Evolutionary conservation across 2,329 filamentous ascomycete species (phyloP).

Genomic region (Penicillium thymicola): DNA sequence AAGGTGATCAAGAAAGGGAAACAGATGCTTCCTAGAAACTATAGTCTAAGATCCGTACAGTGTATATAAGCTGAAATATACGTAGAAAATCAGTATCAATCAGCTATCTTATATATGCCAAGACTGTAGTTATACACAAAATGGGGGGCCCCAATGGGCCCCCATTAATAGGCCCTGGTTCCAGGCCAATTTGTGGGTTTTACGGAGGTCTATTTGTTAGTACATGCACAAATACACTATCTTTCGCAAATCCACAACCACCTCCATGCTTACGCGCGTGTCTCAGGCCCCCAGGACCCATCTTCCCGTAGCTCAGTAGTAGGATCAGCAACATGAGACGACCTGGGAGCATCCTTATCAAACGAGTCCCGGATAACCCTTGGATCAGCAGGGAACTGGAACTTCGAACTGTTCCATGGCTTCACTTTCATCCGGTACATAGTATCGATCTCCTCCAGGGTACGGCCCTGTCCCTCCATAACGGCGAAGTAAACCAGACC

Average conservation of each 20-base stretch:
- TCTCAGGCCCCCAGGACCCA: constrained; percentile 9
- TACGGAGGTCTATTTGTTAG: too few relatives aligned
- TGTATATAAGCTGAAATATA: too few relatives aligned
- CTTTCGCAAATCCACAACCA: background rate
- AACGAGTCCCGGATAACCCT: constrained; percentile 18
- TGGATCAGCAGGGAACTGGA: constrained; percentile 21
- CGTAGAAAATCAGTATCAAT: too few relatives aligned
- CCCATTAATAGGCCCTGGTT: too few relatives aligned
- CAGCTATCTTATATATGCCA: too few relatives aligned
- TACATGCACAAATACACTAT: background rate
- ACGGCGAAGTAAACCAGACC: constrained; percentile 68
- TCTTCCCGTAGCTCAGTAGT: constrained; percentile 12
- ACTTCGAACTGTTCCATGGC: constrained; percentile 58
- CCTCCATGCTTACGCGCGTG: background rate
- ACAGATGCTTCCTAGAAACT: too few relatives aligned
- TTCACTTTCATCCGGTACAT: constrained; percentile 65
- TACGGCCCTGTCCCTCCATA: constrained; percentile 66
- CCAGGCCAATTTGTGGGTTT: too few relatives aligned
- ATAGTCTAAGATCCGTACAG: too few relatives aligned
- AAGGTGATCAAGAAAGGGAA: too few relatives aligned
- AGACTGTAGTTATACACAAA: too few relatives aligned
- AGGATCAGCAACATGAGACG: constrained; percentile 18
- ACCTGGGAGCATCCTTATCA: constrained; percentile 13
- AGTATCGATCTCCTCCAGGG: constrained; percentile 71
- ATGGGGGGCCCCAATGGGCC: too few relatives aligned